Evolutionary conservation across 2,329 filamentous ascomycete species (phyloP), one percentile per base, ranked within the genome.

Genomic region (Fusarium sacchari): DNA sequence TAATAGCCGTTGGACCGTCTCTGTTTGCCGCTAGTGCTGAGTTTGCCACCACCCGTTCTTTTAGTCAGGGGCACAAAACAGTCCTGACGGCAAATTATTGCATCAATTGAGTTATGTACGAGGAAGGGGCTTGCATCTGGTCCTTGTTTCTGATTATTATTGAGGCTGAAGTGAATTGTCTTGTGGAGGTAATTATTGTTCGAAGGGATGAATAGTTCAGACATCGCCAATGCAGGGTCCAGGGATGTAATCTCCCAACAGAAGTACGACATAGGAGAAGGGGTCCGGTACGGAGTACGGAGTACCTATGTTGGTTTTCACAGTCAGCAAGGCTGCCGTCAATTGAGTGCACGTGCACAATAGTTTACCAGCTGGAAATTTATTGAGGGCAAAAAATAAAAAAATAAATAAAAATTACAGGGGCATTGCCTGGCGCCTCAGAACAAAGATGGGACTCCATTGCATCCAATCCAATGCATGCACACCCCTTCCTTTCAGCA

Each of bases 201-300:
- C n/a, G 49, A 61, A 64, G 50, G 66, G 53, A 73, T 47, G 60
- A 52, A 73, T 66, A 67, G 63, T 55, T 74, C 58, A 65, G 64
- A 60, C 61, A 60, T 59, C 56, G 64, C 60, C 67, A 64, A 78
- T 77, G 76, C 76, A 78, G 67, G 73, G 64, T 65, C 62, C 42
- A 49, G 57, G 68, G 66, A 55, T 68, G 74, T 76, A 78, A 78
- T 78, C 64, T 78, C 76, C 76, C 76, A 78, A 78, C 76, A 78
- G 74, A 75, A 71, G 74, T 63, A 78, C 52, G 59, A 64, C 67
- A 76, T 76, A 78, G 71, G 76, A 75, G 75, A 75, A 73, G 75
- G 69, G 66, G 71, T n/a, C n/a, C n/a, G n/a, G n/a, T n/a, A n/a
- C n/a, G n/a, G n/a, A n/a, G n/a, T n/a, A n/a, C n/a, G n/a, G n/a